Conservation (phyloP, 306 rosid species). For the Sophora flavescens region DNA sequence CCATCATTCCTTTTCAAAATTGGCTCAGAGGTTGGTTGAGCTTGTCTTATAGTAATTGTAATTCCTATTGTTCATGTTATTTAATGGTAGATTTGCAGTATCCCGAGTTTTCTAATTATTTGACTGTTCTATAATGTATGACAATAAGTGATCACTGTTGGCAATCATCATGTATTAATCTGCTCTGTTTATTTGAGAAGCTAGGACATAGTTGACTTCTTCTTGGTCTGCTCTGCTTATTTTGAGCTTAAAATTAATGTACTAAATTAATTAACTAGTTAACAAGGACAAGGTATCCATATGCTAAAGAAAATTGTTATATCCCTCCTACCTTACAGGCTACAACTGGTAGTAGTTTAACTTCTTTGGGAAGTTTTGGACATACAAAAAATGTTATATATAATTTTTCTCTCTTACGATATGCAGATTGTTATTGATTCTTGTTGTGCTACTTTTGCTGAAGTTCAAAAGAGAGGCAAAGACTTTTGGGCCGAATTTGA, state of each 20-base stretch:
- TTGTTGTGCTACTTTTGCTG: conserved; percentile 92
- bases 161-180: conserved; percentile 8
- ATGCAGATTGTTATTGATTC: conserved; percentile 88
- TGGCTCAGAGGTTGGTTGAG: conserved; percentile 87
- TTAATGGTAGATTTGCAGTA: conserved; percentile 12
- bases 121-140: conserved; percentile 14
- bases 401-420: conserved; percentile 32
- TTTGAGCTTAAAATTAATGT: not conserved
- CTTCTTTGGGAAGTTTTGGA: conserved; percentile 8
- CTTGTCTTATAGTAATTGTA: conserved; percentile 32
- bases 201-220: conserved; percentile 12
- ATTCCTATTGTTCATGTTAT: conserved; percentile 28
- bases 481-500: conserved; percentile 94
- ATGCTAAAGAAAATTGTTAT: not conserved
- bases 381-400: not conserved
- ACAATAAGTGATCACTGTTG: not conserved
- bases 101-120: conserved; percentile 23
- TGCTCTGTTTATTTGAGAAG: conserved; percentile 29
- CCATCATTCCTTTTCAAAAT: conserved; percentile 91
- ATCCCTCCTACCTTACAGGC: not conserved
- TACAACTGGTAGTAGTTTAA: not conserved
- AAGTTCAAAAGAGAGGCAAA: conserved; percentile 92
- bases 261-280: conserved; percentile 1
- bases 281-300: conserved; percentile 37
- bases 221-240: not conserved